Evolutionary conservation across 352 stramenopile genomes (phyloP), one percentile per base, ranked within the genome.

Genomic region (Phytophthora sp.): DNA sequence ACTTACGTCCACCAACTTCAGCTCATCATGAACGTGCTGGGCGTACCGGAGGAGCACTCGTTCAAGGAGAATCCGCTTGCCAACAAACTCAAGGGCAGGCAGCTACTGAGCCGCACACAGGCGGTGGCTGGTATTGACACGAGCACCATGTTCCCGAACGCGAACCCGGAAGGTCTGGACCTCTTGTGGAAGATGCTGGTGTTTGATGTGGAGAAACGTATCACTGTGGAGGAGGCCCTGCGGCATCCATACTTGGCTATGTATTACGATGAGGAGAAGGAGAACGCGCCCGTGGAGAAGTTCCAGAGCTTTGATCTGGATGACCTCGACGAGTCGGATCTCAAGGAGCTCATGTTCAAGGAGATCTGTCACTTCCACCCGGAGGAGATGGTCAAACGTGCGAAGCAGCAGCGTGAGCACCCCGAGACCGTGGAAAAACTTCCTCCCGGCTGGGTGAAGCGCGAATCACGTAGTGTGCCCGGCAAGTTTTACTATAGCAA

Each of bases 191-290:
- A 96, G 60, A 92, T 96, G 78, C 69, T 96, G 20, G 79, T 94
- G 20, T 96, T 96, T 60, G 96, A 99, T 74, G 97, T 98, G 31
- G 87, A 92, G 38, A 95, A 97, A 73, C 91, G 98, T 39, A 98
- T 98, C 46, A 97, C 91, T 18, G 97, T 99, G 13, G 81, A 98
- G 51, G 87, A 99, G 56, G 97, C 97, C 43, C 73, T 99, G 30
- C 84, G 87, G 17, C 97, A 99, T 76, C 95, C 97, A 17, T 99
- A 99, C 76, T 86, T 99, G 42, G 78, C 89, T 0, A 83, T 82
- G 42, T 96, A 94, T 63, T 96, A 93, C 62, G 84, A 93, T 20
- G 84, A 88, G 41, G 83, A 91, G 58, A 77, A 74, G 7, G 84
- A 94, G 41, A 84, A 73, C 39, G 68, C 65, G 1, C 73, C 66